phyloP scores from a whole-genome alignment of 129 eudicot genomes.

The Solidago caesia region DNA sequence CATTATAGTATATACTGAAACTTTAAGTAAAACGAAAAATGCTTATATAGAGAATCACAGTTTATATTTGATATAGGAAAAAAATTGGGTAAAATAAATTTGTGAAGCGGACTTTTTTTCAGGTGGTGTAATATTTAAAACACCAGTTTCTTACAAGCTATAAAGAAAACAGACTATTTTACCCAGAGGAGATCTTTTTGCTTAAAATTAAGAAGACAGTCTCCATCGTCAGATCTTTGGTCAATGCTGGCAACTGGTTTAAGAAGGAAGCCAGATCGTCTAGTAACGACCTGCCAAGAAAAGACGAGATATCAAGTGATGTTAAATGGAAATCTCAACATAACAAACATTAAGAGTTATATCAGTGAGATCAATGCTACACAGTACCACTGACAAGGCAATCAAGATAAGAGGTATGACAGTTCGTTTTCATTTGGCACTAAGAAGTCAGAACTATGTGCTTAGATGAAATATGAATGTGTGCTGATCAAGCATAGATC shows the following conservation, averaged over 20 bases:
- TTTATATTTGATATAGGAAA: background rate
- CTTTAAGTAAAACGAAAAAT: too few relatives aligned
- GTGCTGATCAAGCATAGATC: background rate
- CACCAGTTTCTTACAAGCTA: background rate
- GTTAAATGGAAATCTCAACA: too few relatives aligned
- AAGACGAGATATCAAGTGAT: constrained; percentile 16
- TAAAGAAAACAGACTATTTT: constrained; percentile 33
- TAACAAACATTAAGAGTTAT: too few relatives aligned
- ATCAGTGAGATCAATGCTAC: too few relatives aligned
- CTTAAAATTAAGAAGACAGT: constrained; percentile 71
- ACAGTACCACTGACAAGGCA: too few relatives aligned
- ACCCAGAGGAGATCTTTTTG: constrained; percentile 78
- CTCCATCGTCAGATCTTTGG: constrained; percentile 57
- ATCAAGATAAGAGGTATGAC: background rate
- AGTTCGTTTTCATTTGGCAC: constrained; percentile 7
- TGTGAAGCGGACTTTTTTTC: background rate
- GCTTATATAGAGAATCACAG: background rate
- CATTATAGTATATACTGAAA: background rate
- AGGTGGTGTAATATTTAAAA: background rate
- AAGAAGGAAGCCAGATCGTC: constrained; percentile 73
- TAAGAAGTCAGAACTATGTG: background rate
- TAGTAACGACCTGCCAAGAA: constrained; percentile 64
- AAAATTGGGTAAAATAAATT: background rate
- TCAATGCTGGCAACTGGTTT: constrained; percentile 73
- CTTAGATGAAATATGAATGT: background rate